Evolutionary conservation across 164 flowering plant genomes (phyloP).

Genomic region (Akebia trifoliata): DNA sequence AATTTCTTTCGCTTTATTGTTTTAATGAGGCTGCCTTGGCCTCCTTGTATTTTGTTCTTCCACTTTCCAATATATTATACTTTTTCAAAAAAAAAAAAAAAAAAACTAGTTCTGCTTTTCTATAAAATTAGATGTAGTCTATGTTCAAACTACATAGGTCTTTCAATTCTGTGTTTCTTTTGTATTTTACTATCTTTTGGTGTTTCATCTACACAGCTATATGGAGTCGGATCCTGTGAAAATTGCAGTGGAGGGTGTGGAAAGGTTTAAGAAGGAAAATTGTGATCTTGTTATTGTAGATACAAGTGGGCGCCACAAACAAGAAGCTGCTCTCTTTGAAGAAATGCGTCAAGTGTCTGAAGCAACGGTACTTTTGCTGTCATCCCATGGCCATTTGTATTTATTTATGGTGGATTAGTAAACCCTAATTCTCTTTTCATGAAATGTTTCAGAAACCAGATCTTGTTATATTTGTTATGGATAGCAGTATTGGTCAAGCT

Average conservation of each 20-base stretch:
- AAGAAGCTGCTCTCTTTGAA: constrained; percentile 87
- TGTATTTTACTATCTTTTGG: background rate
- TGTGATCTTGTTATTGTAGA: constrained; percentile 86
- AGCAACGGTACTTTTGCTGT: constrained; percentile 52
- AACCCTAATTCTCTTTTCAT: constrained; percentile 2
- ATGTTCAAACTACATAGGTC: too few relatives aligned
- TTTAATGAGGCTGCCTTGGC: too few relatives aligned
- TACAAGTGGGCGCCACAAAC: constrained; percentile 91
- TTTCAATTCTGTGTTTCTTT: background rate
- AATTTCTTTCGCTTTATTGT: too few relatives aligned
- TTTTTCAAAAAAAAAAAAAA: too few relatives aligned
- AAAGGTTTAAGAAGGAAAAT: constrained; percentile 70
- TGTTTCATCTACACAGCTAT: constrained; percentile 38
- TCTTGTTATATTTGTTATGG: constrained; percentile 89
- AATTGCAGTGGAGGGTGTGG: constrained; percentile 88
- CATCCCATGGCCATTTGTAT: background rate
- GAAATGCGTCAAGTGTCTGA: constrained; percentile 92
- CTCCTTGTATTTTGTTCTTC: too few relatives aligned
- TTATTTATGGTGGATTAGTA: background rate
- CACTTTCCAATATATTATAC: too few relatives aligned
- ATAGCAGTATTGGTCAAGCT: constrained; percentile 93
- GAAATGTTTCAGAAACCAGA: constrained; percentile 67
- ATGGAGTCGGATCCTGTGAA: constrained; percentile 79
- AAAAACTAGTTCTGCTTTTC: too few relatives aligned
- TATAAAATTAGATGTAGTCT: too few relatives aligned